Base-by-base conservation (phyloP, 768 basidiomycete species). In the Collybia sordida region DNA sequence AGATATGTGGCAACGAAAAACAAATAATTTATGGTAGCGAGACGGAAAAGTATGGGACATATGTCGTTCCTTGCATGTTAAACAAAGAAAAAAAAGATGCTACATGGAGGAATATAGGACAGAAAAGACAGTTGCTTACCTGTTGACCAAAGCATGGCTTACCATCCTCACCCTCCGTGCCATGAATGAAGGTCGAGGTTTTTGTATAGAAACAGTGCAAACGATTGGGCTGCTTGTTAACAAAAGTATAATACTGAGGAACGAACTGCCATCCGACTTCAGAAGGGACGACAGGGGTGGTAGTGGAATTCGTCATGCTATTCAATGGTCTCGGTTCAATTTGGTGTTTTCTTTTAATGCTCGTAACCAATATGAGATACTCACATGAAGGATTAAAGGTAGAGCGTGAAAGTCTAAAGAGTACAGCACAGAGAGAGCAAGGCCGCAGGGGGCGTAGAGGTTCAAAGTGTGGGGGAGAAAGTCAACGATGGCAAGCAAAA, bases 231-330 rank as follows among this genome's bases (percentile, higher is more conserved):
- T 94, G 86, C 75, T 97, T 94, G 83, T 98, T 97, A 69, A 99
- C 89, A 79, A 91, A 96, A 61, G 91, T 96, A 77, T 99, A 99
- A 76, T 98, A 98, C 73, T 99, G 95, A 42, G 93, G 93, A 60
- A 97, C 94, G 75, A 98, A 98, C 73, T 98, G 94, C 93, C 94
- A 98, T 73, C 95, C 94, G 66, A 98, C 95, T 76, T 97, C 93
- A 60, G 87, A 92, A 70, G 90, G 90, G 77, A 87, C 75, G 76
- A 90, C 85, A 65, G 70, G 53, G 57, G 71, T 64, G 60, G 70
- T 55, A 61, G 81, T 61, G 66, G 71, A 62, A 63, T 69, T 71
- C 49, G 72, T 66, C 71, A 76, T 73, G 68, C 54, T 60, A 23
- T 4, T 5, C 27, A 19, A 18, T 41, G 47, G 39, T 41, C 23